Base-by-base conservation (phyloP, 73 alveolate species). In the Symbiodinium natans region DNA sequence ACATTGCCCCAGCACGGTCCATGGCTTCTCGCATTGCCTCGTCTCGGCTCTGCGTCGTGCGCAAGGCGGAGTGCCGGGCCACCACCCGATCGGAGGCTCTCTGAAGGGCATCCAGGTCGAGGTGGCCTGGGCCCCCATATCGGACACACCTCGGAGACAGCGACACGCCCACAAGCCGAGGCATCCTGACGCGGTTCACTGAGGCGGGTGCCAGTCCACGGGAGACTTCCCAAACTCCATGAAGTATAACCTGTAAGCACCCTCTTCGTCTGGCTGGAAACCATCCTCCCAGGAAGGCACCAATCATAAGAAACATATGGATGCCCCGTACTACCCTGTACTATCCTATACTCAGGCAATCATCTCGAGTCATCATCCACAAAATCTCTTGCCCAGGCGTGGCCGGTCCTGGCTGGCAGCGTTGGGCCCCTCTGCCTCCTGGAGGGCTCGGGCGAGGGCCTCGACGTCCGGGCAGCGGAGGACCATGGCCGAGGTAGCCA, bases 1-100 rank as follows among this genome's bases (percentile, higher is more conserved):
- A 63, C 95, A 88, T 88, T 63, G 86, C 86, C 42, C 86, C 95
- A 15, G 95, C 95, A n/a, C 95, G 95, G 95, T 88, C 95, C 95
- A 88, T 88, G 86, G 95, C 86, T 43, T 88, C 95, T 41, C 95
- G 71, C 73, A 59, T 29, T 9, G 48, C 95, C 82, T 42, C 95
- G 73, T 88, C 95, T 19, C 73, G 86, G 73, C 63, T 38, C 48
- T 6, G 42, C 86, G 33, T 25, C 42, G 95, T 63, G 74, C 95
- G 95, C 86, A 88, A 71, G 74, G 95, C 86, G 43, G 86, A 63
- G 95, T 88, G 95, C 41, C 95, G 68, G 21, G 34, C 43, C 29
- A 63, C 48, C 86, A 63, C 33, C 15, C 95, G 95, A 34, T 88
- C 95, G 43, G 54, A 63, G 3, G 95, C 95, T n/a, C 95, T 83